Evolutionary conservation across 345 rosid genomes (phyloP), one percentile per base, ranked within the genome.

Genomic region (Passiflora organensis): DNA sequence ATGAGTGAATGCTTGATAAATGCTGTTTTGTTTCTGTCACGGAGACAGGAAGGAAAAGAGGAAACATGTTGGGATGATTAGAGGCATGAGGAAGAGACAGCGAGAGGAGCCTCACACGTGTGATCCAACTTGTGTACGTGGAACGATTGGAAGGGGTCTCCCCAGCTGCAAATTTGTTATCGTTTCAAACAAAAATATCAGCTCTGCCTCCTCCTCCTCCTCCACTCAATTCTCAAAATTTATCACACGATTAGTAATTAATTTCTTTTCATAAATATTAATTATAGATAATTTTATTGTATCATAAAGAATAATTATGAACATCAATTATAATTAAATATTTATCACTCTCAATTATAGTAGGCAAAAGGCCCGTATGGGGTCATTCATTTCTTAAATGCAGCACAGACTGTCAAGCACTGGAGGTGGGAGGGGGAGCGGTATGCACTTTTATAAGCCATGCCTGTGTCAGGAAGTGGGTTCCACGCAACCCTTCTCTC

Each of bases 341-440:
- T n/a, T n/a, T n/a, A n/a, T n/a, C n/a, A n/a, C n/a, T n/a, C n/a
- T n/a, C n/a, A n/a, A n/a, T n/a, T n/a, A n/a, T n/a, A n/a, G n/a
- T n/a, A n/a, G n/a, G n/a, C n/a, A n/a, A n/a, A n/a, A n/a, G n/a
- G n/a, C n/a, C n/a, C n/a, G 47, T 14, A 1, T 23, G 51, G 55
- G 41, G 28, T 19, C 36, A 23, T 21, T 12, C 63, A 42, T 22
- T 48, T 62, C 53, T 58, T 66, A 32, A 72, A 66, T 62, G 72
- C 76, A 58, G 54, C 68, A 65, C 76, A 67, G 76, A 18, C 72
- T 67, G 76, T 66, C 62, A 72, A 67, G 77, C 21, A n/a, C 10
- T 28, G 34, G 34, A 1, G 59, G 48, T 42, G 41, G 60, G 42
- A 50, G 34, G 34, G 1, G 59, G 48, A 42, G 41, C 64, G 42